Evolutionary conservation across 768 basidiomycete species (phyloP).

Genomic region (Boletus speciosus): DNA sequence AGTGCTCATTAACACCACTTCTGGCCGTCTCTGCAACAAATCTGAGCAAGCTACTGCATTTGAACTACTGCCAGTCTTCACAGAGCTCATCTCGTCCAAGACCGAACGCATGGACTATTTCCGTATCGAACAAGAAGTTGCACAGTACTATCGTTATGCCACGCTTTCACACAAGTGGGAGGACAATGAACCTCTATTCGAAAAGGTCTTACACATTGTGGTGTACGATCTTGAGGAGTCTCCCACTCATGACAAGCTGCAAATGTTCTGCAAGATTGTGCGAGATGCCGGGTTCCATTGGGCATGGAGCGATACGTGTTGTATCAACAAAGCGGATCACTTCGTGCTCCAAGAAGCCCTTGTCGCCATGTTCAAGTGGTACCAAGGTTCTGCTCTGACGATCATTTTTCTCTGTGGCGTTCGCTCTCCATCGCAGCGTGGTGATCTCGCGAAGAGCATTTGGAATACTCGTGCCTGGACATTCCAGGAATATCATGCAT

Average conservation of each 20-base stretch:
- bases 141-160: no score
- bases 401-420: slow-evolving; percentile 1
- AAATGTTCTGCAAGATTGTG: slow-evolving; percentile 4
- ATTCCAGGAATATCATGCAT: slow-evolving; percentile 3
- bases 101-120: no score
- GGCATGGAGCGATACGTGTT: slow-evolving; percentile 8
- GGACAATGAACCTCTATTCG: no score
- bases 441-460: neutral
- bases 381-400: neutral
- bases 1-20: no score
- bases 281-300: neutral
- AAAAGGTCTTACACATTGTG: no score
- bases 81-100: no score
- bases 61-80: no score
- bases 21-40: no score
- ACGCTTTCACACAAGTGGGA: no score
- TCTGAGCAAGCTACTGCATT: no score
- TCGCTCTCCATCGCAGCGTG: neutral
- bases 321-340: neutral
- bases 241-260: slow-evolving; percentile 1
- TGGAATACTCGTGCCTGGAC: slow-evolving; percentile 1
- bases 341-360: neutral
- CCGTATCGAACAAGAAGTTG: no score
- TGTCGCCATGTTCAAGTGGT: neutral
- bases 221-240: neutral